These are phyloP conservation scores for Boletellus ananas DNA, from an alignment of 768 basidiomycete genomes.

Conservation along the genomic window DNA sequence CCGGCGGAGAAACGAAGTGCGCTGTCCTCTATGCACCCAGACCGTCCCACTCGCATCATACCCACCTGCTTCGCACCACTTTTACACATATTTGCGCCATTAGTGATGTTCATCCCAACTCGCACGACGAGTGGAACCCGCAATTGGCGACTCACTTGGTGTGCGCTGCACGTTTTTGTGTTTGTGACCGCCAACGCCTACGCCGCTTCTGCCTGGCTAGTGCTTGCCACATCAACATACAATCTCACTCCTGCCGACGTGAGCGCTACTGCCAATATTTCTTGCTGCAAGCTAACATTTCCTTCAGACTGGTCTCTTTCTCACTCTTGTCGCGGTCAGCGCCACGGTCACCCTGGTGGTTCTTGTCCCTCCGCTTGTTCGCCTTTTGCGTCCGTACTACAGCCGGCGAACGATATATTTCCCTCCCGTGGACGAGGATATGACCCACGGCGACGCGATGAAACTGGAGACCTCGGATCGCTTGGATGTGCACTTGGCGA, in stretches of 20 bases:
- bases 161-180: slow-evolving; percentile 26
- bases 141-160: slow-evolving; percentile 30
- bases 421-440: background rate
- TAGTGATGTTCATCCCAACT: slow-evolving; percentile 21
- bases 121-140: slow-evolving; percentile 14
- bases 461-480: slow-evolving; percentile 17
- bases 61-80: background rate
- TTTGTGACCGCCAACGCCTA: slow-evolving; percentile 16
- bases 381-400: slow-evolving; percentile 27
- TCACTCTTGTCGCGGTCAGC: slow-evolving; percentile 18
- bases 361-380: slow-evolving; percentile 22
- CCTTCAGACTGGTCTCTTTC: slow-evolving; percentile 26
- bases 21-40: background rate
- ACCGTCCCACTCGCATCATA: background rate
- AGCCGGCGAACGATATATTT: background rate
- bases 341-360: slow-evolving; percentile 16
- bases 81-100: slow-evolving; percentile 19
- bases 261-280: background rate
- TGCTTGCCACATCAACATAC: slow-evolving; percentile 25
- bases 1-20: slow-evolving; percentile 20
- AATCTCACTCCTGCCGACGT: slow-evolving; percentile 28
- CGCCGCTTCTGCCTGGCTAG: slow-evolving; percentile 12
- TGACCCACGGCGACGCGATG: background rate
- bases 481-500: slow-evolving; percentile 27
- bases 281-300: background rate